phyloP scores from a whole-genome alignment of 352 stramenopile species.

The Phytopythium cucurbitacearum region DNA sequence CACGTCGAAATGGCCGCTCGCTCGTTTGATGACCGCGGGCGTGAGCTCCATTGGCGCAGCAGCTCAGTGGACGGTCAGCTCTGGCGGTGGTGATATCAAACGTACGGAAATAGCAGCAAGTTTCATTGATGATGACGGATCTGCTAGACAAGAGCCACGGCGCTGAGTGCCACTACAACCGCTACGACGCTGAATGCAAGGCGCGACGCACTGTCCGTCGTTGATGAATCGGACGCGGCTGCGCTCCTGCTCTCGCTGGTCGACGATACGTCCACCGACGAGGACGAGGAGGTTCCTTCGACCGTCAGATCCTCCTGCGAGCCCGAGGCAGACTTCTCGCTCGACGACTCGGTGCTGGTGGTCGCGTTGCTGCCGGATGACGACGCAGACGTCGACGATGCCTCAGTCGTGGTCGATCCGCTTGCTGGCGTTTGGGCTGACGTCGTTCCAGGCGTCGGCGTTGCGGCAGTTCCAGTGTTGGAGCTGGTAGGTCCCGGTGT shows the following conservation, averaged over 20 bases:
- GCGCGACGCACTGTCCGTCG: too few species aligned
- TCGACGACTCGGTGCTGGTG: not conserved
- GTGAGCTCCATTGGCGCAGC: constrained; percentile 55
- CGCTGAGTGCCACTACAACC: too few species aligned
- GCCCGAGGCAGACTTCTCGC: not conserved
- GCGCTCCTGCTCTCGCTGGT: not conserved
- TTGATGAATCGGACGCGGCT: too few species aligned
- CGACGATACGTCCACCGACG: not conserved
- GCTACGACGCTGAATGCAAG: too few species aligned
- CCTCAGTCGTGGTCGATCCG: not conserved
- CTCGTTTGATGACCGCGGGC: constrained; percentile 57
- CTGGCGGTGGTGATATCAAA: too few species aligned
- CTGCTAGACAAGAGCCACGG: too few species aligned
- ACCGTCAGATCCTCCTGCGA: constrained; percentile 3
- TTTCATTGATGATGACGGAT: too few species aligned
- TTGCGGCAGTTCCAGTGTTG: not conserved
- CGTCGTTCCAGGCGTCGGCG: not conserved
- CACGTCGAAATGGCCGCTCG: constrained; percentile 75
- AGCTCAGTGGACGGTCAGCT: too few species aligned
- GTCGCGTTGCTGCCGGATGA: not conserved
- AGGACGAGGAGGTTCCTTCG: not conserved
- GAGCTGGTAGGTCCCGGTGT: not conserved
- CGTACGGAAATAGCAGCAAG: too few species aligned
- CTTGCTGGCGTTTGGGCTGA: not conserved
- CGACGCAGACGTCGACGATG: not conserved